Conservation (phyloP, 371 early-diverging fungal species). For the Rhizopus stolonifer region DNA sequence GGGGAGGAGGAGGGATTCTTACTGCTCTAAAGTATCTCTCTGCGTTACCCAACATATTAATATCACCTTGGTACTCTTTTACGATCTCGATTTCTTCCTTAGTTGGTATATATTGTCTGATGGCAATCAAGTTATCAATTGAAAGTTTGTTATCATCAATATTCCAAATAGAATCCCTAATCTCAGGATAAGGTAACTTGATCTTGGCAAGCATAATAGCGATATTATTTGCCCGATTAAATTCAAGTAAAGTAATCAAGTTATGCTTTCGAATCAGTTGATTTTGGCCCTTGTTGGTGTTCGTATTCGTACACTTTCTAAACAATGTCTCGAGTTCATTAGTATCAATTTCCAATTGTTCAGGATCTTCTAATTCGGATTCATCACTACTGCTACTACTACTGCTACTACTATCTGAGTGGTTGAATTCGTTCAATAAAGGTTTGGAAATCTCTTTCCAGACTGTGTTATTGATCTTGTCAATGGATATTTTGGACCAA, state of each 20-base stretch:
- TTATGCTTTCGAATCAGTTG: constrained; percentile 31
- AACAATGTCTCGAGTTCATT: constrained; percentile 42
- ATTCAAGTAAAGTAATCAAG: constrained; percentile 57
- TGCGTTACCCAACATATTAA: constrained; percentile 62
- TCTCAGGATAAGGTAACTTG: constrained; percentile 64
- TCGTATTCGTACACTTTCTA: constrained; percentile 26
- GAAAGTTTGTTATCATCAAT: constrained; percentile 62
- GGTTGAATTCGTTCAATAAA: constrained; percentile 16
- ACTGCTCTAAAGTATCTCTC: constrained; percentile 65
- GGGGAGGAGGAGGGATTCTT: constrained; percentile 15
- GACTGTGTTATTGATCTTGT: constrained; percentile 54
- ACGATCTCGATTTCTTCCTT: constrained; percentile 69
- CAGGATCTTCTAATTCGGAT: constrained; percentile 17
- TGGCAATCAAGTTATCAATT: constrained; percentile 55
- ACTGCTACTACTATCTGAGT: constrained; percentile 24
- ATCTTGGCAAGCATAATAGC: constrained; percentile 74
- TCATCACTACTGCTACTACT: constrained; percentile 21
- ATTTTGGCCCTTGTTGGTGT: not conserved
- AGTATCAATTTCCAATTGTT: constrained; percentile 29
- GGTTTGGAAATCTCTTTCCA: constrained; percentile 54
- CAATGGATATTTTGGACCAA: constrained; percentile 60
- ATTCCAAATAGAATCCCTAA: constrained; percentile 65
- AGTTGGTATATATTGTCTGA: constrained; percentile 63
- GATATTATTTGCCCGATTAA: constrained; percentile 63
- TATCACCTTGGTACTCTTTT: constrained; percentile 65